Percentiles rank a stretch among this genome's conserved stretches.
Evolutionary conservation across 1,284 basidiomycete species (phyloP).

Genomic region (Polyporus tsugae): DNA sequence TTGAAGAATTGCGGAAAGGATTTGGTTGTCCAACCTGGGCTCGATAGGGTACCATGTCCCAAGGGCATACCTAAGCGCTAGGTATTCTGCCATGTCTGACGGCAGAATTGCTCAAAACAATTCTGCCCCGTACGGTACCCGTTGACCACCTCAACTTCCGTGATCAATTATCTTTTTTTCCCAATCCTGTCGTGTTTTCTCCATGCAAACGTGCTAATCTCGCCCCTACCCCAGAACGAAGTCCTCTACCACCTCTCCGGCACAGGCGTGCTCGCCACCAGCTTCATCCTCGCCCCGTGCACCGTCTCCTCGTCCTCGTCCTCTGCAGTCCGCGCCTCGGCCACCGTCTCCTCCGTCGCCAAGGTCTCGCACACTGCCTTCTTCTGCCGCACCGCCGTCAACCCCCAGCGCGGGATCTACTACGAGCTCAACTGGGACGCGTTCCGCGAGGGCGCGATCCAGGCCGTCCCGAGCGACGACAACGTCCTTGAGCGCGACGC

Average conservation of each 20-base stretch:
- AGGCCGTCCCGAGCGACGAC: conserved; percentile 35
- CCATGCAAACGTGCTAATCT: not conserved
- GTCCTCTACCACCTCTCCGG: conserved; percentile 69
- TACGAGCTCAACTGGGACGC: conserved; percentile 67
- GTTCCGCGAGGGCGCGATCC: conserved; percentile 52
- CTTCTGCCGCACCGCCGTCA: conserved; percentile 64
- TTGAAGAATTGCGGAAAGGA: too few relatives aligned
- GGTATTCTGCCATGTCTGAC: too few relatives aligned
- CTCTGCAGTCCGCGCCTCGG: conserved; percentile 20
- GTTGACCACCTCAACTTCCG: too few relatives aligned
- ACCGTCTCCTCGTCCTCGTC: conserved; percentile 45
- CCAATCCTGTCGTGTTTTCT: too few relatives aligned
- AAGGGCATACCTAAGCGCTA: too few relatives aligned
- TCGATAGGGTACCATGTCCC: too few relatives aligned
- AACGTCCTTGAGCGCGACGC: conserved; percentile 9
- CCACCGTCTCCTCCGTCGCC: conserved; percentile 3
- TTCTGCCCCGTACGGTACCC: too few relatives aligned
- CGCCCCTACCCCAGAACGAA: conserved; percentile 58
- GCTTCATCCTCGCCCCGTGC: conserved; percentile 60
- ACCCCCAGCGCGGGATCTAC: conserved; percentile 66
- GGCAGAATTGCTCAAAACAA: too few relatives aligned
- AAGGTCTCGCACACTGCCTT: conserved; percentile 46
- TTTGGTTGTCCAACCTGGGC: too few relatives aligned
- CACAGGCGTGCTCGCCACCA: conserved; percentile 56
- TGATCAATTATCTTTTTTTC: too few relatives aligned